Percentiles rank a stretch among this genome's conserved stretches.
Conservation (phyloP, 257 asterid genomes). For the Solanum acaule region DNA sequence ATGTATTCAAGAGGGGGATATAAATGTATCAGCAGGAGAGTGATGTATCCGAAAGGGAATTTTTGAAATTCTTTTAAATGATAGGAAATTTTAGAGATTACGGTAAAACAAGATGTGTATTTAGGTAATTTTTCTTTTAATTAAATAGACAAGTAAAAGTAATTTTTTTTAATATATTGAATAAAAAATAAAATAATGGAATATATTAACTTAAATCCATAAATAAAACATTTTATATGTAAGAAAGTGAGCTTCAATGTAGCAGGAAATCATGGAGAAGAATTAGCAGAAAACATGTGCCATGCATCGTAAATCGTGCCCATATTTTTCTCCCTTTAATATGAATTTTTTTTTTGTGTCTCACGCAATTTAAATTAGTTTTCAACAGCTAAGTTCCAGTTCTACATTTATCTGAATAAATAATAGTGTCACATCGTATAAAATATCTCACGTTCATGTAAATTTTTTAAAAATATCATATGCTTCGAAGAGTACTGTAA, state of each 20-base stretch:
- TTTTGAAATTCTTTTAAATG: too few species aligned
- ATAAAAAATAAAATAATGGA: too few species aligned
- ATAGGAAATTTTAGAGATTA: too few species aligned
- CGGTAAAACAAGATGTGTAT: too few species aligned
- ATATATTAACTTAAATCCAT: too few species aligned
- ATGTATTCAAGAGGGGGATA: not conserved
- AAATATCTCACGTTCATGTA: not conserved
- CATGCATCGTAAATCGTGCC: not conserved
- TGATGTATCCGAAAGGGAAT: not conserved
- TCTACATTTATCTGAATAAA: not conserved
- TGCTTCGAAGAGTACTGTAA: not conserved
- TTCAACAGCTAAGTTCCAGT: not conserved
- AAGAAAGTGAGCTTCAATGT: not conserved
- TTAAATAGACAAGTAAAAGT: too few species aligned
- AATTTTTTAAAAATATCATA: rapidly evolving
- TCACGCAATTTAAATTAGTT: not conserved
- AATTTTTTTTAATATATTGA: too few species aligned
- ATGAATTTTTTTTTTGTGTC: not conserved
- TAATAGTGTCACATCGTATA: not conserved
- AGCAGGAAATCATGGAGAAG: not conserved
- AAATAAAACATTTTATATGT: too few species aligned
- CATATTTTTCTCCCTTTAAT: not conserved
- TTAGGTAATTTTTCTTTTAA: too few species aligned
- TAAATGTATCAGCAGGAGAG: too few species aligned
- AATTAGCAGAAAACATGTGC: not conserved